Conservation (phyloP, 2,329 filamentous ascomycete species). For the Neofusicoccum umdonicola region DNA sequence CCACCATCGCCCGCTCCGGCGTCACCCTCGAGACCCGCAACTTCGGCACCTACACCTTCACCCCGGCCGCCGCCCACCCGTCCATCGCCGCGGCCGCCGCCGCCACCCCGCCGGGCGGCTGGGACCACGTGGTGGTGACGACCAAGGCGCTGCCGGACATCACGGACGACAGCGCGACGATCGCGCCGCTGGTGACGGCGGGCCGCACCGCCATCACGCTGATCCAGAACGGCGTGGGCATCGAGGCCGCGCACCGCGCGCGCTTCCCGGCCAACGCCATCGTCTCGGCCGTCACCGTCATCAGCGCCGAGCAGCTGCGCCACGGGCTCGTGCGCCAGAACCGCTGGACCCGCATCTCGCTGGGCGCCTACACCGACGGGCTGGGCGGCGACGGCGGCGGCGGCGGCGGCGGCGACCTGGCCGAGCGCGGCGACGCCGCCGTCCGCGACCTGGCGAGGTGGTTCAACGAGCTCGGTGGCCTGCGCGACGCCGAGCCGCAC, state of each 20-base stretch:
- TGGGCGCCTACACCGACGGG: conserved; percentile 62
- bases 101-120: conserved; percentile 37
- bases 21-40: conserved; percentile 64
- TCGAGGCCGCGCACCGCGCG: conserved; percentile 54
- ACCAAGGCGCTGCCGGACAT: conserved; percentile 46
- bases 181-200: conserved; percentile 38
- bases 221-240: conserved; percentile 61
- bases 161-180: conserved; percentile 30
- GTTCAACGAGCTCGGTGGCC: conserved; percentile 57
- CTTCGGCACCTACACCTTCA: conserved; percentile 67
- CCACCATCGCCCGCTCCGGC: conserved; percentile 58
- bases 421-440: conserved; percentile 37
- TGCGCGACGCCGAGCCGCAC: conserved; percentile 64
- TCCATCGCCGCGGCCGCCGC: conserved; percentile 52
- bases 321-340: conserved; percentile 67
- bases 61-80: conserved; percentile 61
- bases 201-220: conserved; percentile 55
- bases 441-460: conserved; percentile 54
- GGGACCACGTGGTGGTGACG: conserved; percentile 52
- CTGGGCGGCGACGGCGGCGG: conserved; percentile 30
- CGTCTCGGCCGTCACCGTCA: conserved; percentile 56
- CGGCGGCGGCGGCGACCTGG: not conserved
- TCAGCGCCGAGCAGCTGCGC: conserved; percentile 53
- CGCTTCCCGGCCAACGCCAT: conserved; percentile 54
- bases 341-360: conserved; percentile 69